Percentiles rank a stretch among this genome's conserved stretches.
Evolutionary conservation across 169 alveolate genomes (phyloP).

Genomic region (Plasmodium billcollinsi): DNA sequence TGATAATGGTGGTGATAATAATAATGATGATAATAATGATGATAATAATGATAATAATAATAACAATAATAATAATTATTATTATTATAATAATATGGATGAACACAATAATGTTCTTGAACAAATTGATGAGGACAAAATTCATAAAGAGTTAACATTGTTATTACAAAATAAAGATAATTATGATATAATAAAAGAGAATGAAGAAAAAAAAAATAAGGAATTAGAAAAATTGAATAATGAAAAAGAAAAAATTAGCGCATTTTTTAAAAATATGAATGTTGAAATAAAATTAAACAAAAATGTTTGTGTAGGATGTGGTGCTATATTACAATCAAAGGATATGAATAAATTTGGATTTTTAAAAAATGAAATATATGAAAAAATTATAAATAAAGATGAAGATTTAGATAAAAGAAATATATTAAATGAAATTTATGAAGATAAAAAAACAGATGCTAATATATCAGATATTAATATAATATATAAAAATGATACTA

Average conservation of each 20-base stretch:
- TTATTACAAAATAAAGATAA: conserved; percentile 18
- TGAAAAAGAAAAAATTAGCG: conserved; percentile 40
- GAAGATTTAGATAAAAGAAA: conserved; percentile 29
- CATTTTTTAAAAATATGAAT: conserved; percentile 55
- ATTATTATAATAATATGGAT: not conserved
- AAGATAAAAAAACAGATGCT: not conserved
- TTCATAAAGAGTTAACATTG: conserved; percentile 14
- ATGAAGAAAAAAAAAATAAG: conserved; percentile 4
- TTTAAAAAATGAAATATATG: conserved; percentile 46
- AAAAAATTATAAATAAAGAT: conserved; percentile 28
- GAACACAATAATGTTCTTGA: not conserved
- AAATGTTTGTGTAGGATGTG: conserved; percentile 82
- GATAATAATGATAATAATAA: not conserved
- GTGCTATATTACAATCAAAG: conserved; percentile 78
- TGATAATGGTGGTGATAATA: not conserved
- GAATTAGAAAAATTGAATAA: conserved; percentile 1
- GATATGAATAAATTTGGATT: conserved; percentile 53
- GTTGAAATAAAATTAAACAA: conserved; percentile 35
- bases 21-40: not conserved
- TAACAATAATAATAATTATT: not conserved
- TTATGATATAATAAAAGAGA: not conserved
- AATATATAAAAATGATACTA: not conserved
- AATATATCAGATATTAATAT: not conserved
- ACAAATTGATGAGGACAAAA: conserved; percentile 29
- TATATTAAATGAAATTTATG: conserved; percentile 41